Percentiles rank a stretch among this genome's conserved stretches.
Conservation (phyloP, 2,329 filamentous ascomycete species). For the Arachnopeziza araneosa region DNA sequence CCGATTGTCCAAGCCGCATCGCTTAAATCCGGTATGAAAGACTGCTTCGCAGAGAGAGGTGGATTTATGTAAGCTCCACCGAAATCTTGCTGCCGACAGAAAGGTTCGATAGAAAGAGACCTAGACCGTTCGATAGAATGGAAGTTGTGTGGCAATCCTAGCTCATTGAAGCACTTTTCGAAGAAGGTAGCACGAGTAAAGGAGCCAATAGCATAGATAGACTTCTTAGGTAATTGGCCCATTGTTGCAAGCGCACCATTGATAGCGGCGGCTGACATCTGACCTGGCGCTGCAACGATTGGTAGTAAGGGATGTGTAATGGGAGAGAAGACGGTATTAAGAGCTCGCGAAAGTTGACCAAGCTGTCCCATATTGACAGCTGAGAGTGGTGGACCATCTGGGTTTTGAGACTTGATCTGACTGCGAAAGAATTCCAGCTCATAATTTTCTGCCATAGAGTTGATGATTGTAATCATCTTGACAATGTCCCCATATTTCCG, state of each 20-base stretch:
- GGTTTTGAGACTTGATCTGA: conserved; percentile 62
- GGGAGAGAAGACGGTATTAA: conserved; percentile 82
- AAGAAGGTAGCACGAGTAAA: conserved; percentile 81
- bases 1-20: conserved; percentile 75
- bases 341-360: conserved; percentile 76
- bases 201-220: conserved; percentile 74
- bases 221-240: conserved; percentile 73
- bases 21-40: conserved; percentile 60
- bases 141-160: conserved; percentile 81
- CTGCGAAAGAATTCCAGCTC: conserved; percentile 86
- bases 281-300: conserved; percentile 78
- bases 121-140: conserved; percentile 66
- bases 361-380: conserved; percentile 83
- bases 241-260: conserved; percentile 73
- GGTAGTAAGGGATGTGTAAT: conserved; percentile 82
- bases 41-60: conserved; percentile 51
- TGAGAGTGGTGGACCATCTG: conserved; percentile 67
- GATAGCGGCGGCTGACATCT: conserved; percentile 80
- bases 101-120: conserved; percentile 62
- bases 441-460: conserved; percentile 79
- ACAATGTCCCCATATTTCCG: conserved; percentile 76
- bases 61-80: conserved; percentile 79
- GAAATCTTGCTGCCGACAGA: conserved; percentile 69
- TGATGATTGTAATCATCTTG: conserved; percentile 85
- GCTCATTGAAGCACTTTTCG: conserved; percentile 75